Conservation (phyloP, 1,139 yeast genomes). For the Nakaseomyces delphensis region DNA sequence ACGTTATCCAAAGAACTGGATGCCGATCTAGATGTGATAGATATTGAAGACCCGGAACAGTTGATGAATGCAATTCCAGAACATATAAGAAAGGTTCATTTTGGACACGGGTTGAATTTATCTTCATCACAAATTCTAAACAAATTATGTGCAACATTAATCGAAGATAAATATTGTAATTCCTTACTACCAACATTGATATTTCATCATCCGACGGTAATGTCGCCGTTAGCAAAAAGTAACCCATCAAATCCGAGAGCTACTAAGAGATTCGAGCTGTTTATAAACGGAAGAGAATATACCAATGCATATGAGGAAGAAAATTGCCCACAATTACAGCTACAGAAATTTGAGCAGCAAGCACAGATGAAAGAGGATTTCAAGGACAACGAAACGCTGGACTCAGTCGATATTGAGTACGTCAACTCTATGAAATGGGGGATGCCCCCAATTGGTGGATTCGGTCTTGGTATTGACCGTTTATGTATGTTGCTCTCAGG, state of each 20-base stretch:
- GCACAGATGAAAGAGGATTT: conserved; percentile 39
- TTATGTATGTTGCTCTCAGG: conserved; percentile 70
- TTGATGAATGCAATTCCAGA: conserved; percentile 30
- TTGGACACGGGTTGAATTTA: conserved; percentile 5
- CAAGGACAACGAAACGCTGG: conserved; percentile 51
- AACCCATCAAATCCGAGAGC: conserved; percentile 11
- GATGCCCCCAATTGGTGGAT: conserved; percentile 95
- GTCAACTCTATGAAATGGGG: conserved; percentile 81
- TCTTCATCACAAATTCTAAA: conserved; percentile 56
- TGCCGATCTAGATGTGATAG: conserved; percentile 31
- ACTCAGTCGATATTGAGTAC: conserved; percentile 61
- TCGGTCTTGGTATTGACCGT: conserved; percentile 94
- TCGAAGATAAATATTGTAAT: conserved; percentile 49
- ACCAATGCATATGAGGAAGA: conserved; percentile 96
- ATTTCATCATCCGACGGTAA: conserved; percentile 70
- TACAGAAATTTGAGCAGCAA: conserved; percentile 51
- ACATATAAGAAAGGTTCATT: conserved; percentile 4
- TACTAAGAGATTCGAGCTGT: conserved; percentile 63
- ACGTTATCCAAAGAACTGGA: conserved; percentile 42
- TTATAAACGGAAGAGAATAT: conserved; percentile 71
- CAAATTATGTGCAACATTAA: conserved; percentile 46
- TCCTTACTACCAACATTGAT: conserved; percentile 58
- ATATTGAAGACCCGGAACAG: conserved; percentile 33
- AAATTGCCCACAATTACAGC: conserved; percentile 70
- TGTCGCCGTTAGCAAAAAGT: conserved; percentile 80